Conservation (phyloP, 2,329 filamentous ascomycete genomes). For the Davidsoniella eucalypti region DNA sequence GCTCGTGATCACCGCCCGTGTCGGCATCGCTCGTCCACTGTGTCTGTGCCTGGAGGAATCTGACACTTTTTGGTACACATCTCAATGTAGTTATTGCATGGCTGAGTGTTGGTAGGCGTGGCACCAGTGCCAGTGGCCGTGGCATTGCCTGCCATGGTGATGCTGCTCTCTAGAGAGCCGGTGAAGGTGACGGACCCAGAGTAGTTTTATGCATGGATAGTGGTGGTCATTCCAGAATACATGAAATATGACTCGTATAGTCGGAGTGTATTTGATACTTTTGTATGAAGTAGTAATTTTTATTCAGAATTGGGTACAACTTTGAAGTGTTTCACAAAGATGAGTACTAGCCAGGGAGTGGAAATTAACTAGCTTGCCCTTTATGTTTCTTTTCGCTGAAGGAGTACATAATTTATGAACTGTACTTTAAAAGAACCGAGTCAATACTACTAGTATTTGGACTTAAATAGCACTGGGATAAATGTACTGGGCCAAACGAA, state of each 20-base stretch:
- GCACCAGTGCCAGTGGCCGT: constrained; percentile 27
- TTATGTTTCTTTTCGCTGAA: too few species aligned
- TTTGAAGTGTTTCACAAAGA: too few species aligned
- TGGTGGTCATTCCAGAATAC: constrained; percentile 10
- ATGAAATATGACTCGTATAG: constrained; percentile 26
- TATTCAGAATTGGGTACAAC: too few species aligned
- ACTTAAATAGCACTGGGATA: too few species aligned
- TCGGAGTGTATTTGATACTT: too few species aligned
- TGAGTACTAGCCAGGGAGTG: too few species aligned
- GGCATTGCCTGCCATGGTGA: constrained; percentile 24
- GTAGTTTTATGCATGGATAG: constrained; percentile 17
- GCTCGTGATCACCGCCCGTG: constrained; percentile 27
- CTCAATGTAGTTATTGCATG: constrained; percentile 66
- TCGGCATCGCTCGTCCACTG: constrained; percentile 34
- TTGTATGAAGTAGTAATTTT: too few species aligned
- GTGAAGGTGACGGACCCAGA: constrained; percentile 26
- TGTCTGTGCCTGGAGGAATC: constrained; percentile 47
- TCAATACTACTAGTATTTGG: too few species aligned
- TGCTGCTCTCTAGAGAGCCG: constrained; percentile 26
- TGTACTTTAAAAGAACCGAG: too few species aligned
- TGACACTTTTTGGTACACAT: constrained; percentile 58
- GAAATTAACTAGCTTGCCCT: too few species aligned
- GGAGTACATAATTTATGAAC: too few species aligned
- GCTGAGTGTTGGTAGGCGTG: constrained; percentile 49
- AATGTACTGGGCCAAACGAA: too few species aligned